These are phyloP conservation scores for Geranium incanum DNA, from an alignment of 441 rosid species.

Conservation along the genomic window DNA sequence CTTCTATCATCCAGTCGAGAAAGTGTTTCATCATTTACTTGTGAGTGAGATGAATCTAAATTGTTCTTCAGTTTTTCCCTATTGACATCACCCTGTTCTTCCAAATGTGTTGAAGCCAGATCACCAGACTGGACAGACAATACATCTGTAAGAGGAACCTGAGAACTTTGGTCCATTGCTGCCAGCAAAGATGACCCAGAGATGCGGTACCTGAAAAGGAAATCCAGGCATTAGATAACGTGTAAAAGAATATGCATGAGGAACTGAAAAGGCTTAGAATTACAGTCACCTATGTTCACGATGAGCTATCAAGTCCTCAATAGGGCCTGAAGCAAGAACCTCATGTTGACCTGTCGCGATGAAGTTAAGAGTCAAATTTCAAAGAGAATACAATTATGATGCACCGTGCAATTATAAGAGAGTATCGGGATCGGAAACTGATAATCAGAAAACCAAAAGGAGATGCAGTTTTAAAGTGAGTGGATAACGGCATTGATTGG, in stretches of 20 bases:
- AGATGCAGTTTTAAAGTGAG: slow-evolving; percentile 7
- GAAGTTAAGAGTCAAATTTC: not conserved
- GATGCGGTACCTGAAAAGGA: slow-evolving; percentile 81
- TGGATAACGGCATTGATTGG: not conserved
- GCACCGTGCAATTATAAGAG: not conserved
- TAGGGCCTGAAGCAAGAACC: slow-evolving; percentile 98
- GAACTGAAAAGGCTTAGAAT: slow-evolving; percentile 12
- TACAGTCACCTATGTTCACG: slow-evolving; percentile 85
- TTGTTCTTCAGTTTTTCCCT: slow-evolving; percentile 38
- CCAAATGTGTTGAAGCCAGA: slow-evolving; percentile 34
- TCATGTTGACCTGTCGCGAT: slow-evolving; percentile 79
- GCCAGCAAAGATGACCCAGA: slow-evolving; percentile 92
- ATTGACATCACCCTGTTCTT: slow-evolving; percentile 52
- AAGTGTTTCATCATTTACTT: slow-evolving; percentile 54
- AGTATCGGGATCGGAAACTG: not conserved
- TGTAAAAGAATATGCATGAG: slow-evolving; percentile 13
- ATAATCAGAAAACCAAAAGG: not conserved
- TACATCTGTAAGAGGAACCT: slow-evolving; percentile 62
- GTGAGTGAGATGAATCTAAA: slow-evolving; percentile 41
- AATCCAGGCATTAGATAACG: slow-evolving; percentile 20
- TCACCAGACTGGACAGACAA: slow-evolving; percentile 48
- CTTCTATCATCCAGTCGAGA: slow-evolving; percentile 81
- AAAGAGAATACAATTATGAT: slow-evolving; percentile 6
- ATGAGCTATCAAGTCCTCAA: slow-evolving; percentile 96
- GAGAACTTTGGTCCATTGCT: slow-evolving; percentile 97